Evolutionary conservation across 1,284 basidiomycete species (phyloP).

Genomic region (Moniliella sp.): DNA sequence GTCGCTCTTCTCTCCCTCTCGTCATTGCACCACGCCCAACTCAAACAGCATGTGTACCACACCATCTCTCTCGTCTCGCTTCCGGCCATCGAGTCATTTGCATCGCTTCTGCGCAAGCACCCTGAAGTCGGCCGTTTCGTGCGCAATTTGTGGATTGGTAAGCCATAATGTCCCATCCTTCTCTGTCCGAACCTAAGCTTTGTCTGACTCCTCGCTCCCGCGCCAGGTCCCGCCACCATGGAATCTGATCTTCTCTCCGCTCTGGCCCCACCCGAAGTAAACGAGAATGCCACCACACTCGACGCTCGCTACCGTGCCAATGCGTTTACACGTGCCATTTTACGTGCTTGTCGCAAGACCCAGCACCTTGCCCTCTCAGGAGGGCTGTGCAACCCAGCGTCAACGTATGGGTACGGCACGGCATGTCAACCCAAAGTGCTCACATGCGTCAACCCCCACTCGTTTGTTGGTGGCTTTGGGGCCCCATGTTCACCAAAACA

Average conservation of each 20-base stretch:
- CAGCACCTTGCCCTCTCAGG: conserved; percentile 22
- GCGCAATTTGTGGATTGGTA: conserved; percentile 16
- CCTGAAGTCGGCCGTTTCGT: conserved; percentile 13
- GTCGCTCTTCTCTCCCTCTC: conserved; percentile 9
- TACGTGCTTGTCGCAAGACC: conserved; percentile 20
- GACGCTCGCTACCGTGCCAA: neutral
- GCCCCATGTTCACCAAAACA: conserved; percentile 22
- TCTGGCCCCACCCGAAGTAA: conserved; percentile 12
- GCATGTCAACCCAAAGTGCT: conserved; percentile 22
- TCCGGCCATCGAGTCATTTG: conserved; percentile 8
- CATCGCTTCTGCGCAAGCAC: conserved; percentile 5
- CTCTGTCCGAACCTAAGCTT: neutral
- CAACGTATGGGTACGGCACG: conserved; percentile 21
- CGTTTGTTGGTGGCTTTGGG: conserved; percentile 23
- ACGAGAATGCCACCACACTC: neutral
- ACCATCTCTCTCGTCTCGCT: conserved; percentile 8
- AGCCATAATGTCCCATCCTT: neutral
- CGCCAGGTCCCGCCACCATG: conserved; percentile 8
- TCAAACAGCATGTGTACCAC: conserved; percentile 9
- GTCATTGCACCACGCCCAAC: conserved; percentile 5
- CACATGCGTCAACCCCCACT: conserved; percentile 26
- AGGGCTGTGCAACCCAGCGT: conserved; percentile 13
- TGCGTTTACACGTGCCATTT: conserved; percentile 4
- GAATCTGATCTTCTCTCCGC: conserved; percentile 19
- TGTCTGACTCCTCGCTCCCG: neutral